Conservation (phyloP, 306 rosid genomes). For the Pueraria montana region DNA sequence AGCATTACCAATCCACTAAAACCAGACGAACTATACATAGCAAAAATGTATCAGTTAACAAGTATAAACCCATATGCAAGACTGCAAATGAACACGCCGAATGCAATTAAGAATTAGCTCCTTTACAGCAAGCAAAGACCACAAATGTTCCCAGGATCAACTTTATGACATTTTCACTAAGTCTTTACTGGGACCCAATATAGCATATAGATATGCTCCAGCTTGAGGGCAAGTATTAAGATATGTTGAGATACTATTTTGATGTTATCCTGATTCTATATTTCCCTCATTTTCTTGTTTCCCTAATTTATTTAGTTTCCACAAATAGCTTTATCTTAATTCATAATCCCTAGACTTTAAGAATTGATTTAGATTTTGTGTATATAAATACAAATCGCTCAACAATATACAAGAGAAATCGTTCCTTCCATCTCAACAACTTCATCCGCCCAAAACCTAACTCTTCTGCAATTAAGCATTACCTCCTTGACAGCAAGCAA, state of each 20-base stretch:
- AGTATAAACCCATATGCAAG: conserved; percentile 4
- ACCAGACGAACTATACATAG: conserved; percentile 1
- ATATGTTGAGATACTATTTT: background rate
- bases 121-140: background rate
- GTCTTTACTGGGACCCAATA: background rate
- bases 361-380: background rate
- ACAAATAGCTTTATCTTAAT: background rate
- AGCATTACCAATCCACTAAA: conserved; percentile 34
- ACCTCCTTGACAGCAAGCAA: background rate
- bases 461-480: conserved; percentile 1
- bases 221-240: background rate
- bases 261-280: background rate
- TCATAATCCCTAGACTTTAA: background rate
- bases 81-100: background rate
- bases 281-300: background rate
- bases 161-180: background rate
- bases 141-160: background rate
- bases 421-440: background rate
- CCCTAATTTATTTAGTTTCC: background rate
- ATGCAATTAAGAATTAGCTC: background rate
- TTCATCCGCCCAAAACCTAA: background rate
- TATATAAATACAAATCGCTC: background rate
- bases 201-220: background rate
- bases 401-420: background rate
- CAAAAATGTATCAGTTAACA: background rate